A percentile compares a stretch with the other conserved stretches of the same genome.
These are phyloP conservation scores for Epichloe bromicola DNA, from an alignment of 2,329 filamentous ascomycete species.

Conservation along the genomic window DNA sequence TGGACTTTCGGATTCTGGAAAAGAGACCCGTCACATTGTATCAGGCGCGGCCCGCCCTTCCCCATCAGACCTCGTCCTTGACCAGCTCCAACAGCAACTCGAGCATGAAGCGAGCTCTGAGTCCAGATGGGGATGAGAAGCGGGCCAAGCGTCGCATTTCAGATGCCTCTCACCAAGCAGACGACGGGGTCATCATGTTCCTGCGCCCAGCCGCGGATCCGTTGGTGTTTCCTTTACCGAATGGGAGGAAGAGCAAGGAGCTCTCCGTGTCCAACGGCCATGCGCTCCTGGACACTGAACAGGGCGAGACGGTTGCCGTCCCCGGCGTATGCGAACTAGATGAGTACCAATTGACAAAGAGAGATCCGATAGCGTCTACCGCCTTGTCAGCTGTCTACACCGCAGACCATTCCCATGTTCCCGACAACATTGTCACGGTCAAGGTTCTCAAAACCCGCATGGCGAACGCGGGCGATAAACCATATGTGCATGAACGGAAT, in stretches of 20 bases:
- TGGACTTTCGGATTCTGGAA: constrained; percentile 46
- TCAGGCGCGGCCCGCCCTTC: constrained; percentile 16
- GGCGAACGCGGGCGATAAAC: constrained; percentile 27
- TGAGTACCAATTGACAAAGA: constrained; percentile 41
- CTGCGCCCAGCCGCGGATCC: constrained; percentile 35
- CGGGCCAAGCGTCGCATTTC: constrained; percentile 30
- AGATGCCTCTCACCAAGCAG: constrained; percentile 16
- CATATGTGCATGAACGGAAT: constrained; percentile 37
- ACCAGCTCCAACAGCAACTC: constrained; percentile 23
- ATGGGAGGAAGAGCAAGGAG: constrained; percentile 32
- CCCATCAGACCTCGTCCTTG: constrained; percentile 19
- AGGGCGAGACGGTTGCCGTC: constrained; percentile 35
- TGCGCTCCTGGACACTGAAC: constrained; percentile 36
- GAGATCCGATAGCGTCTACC: constrained; percentile 42
- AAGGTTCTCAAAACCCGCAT: constrained; percentile 46
- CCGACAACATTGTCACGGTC: constrained; percentile 43
- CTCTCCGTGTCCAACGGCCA: constrained; percentile 33
- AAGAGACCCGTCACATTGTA: constrained; percentile 34
- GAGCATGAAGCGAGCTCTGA: constrained; percentile 38
- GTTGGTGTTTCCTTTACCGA: constrained; percentile 38
- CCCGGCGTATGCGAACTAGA: constrained; percentile 38
- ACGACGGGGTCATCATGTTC: constrained; percentile 44
- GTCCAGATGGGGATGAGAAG: constrained; percentile 30
- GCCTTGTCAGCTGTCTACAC: constrained; percentile 43
- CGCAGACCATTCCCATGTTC: constrained; percentile 37